Conservation (phyloP, 352 stramenopile species). For the Halophytophthora batemanensis region DNA sequence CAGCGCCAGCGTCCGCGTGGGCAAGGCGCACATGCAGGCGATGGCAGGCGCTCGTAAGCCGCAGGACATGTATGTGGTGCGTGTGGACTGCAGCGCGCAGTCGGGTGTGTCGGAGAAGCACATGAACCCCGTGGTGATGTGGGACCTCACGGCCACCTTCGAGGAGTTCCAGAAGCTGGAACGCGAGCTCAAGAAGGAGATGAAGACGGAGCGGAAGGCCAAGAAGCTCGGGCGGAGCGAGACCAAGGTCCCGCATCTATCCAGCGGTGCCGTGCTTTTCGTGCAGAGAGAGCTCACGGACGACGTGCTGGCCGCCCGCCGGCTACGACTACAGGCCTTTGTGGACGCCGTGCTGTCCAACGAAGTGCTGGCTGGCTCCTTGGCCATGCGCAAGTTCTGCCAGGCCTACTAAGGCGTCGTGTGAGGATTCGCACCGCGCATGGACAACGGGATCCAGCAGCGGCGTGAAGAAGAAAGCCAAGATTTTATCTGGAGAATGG, state of each 20-base stretch:
- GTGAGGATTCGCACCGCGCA: not conserved
- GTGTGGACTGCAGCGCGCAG: conserved; percentile 56
- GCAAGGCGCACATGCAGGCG: conserved; percentile 62
- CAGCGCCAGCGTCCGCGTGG: conserved; percentile 65
- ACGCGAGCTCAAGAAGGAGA: conserved; percentile 59
- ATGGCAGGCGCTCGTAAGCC: conserved; percentile 35
- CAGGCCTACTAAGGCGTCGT: conserved; percentile 51
- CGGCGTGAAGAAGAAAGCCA: conserved; percentile 14
- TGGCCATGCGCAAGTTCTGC: conserved; percentile 72
- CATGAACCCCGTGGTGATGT: conserved; percentile 85
- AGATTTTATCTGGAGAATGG: conserved; percentile 18
- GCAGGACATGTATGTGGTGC: conserved; percentile 70
- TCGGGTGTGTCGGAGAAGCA: conserved; percentile 52
- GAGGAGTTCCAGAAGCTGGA: conserved; percentile 75
- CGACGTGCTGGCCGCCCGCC: conserved; percentile 64
- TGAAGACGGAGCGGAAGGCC: conserved; percentile 25
- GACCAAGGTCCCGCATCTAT: conserved; percentile 59
- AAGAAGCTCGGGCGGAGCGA: conserved; percentile 41
- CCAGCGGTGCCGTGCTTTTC: conserved; percentile 62
- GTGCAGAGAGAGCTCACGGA: conserved; percentile 62
- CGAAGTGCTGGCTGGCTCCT: conserved; percentile 37
- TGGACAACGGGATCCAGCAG: conserved; percentile 22
- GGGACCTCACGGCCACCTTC: conserved; percentile 78
- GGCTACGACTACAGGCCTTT: conserved; percentile 58
- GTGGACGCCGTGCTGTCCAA: conserved; percentile 46